phyloP scores from a whole-genome alignment of 2,329 filamentous ascomycete genomes.

The Neoarthrinium moseri region DNA sequence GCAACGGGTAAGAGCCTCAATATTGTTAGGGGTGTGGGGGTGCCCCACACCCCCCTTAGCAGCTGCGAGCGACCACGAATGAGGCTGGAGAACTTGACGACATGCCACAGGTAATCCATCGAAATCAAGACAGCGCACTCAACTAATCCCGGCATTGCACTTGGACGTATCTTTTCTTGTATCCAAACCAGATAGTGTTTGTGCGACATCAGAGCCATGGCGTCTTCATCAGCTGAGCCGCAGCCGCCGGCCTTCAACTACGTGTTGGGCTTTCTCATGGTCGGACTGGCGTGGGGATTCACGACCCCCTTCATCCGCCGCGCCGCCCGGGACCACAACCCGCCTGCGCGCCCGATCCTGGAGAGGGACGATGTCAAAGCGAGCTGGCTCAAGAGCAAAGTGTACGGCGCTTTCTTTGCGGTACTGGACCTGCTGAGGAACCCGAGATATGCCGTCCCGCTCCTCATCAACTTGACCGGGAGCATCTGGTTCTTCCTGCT shows the following conservation, averaged over 20 bases:
- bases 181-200: too few species aligned
- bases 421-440: conserved; percentile 77
- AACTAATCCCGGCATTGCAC: neutral
- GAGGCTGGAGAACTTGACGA: too few species aligned
- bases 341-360: conserved; percentile 56
- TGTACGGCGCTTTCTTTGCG: conserved; percentile 68
- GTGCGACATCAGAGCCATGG: conserved; percentile 15
- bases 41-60: too few species aligned
- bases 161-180: too few species aligned
- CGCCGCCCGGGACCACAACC: conserved; percentile 74
- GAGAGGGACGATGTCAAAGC: conserved; percentile 46
- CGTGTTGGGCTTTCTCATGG: conserved; percentile 83
- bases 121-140: too few species aligned
- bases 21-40: too few species aligned
- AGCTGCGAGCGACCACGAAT: too few species aligned
- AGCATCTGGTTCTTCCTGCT: conserved; percentile 96
- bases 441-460: conserved; percentile 79
- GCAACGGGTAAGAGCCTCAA: too few species aligned
- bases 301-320: conserved; percentile 90
- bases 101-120: too few species aligned
- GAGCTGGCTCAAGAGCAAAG: conserved; percentile 61
- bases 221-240: conserved; percentile 17
- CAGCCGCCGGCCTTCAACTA: conserved; percentile 70
- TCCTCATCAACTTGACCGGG: conserved; percentile 86
- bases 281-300: conserved; percentile 89